Conservation (phyloP, 108 stramenopile species). For the Nitzschia putrida region DNA sequence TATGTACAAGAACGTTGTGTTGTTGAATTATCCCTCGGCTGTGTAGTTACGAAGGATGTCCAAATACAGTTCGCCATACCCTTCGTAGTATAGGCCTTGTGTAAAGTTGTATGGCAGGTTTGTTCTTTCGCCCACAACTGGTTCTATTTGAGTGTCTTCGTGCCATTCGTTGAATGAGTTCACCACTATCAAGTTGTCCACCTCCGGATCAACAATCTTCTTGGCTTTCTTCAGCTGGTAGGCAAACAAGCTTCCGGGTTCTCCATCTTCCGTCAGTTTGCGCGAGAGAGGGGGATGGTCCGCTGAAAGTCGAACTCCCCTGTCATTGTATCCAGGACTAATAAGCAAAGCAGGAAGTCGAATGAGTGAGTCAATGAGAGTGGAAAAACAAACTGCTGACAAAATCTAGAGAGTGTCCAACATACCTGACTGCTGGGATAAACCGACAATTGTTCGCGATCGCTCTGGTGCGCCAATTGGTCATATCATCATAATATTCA, state of each 20-base stretch:
- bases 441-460: slow-evolving; percentile 27
- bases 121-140: slow-evolving; percentile 12
- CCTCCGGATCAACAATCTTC: slow-evolving; percentile 25
- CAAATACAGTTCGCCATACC: slow-evolving; percentile 46
- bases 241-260: slow-evolving; percentile 36
- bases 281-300: slow-evolving; percentile 43
- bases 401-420: no score
- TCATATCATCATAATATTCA: slow-evolving; percentile 26
- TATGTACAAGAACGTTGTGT: no score
- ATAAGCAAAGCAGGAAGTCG: not conserved
- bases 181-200: slow-evolving; percentile 41
- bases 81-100: slow-evolving; percentile 39
- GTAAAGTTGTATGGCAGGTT: slow-evolving; percentile 19
- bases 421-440: slow-evolving; percentile 32
- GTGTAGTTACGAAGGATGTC: slow-evolving; percentile 15
- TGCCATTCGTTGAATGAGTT: slow-evolving; percentile 58
- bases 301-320: slow-evolving; percentile 33
- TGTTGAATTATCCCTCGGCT: no score
- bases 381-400: no score
- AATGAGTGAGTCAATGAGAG: not conserved
- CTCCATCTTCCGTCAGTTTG: slow-evolving; percentile 23
- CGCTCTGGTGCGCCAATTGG: slow-evolving; percentile 35
- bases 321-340: slow-evolving; percentile 48
- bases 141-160: slow-evolving; percentile 55
- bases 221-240: slow-evolving; percentile 32